A percentile compares a stretch with the other conserved stretches of the same genome.
Evolutionary conservation across 164 flowering plant species (phyloP).

Genomic region (Magnolia sinica): DNA sequence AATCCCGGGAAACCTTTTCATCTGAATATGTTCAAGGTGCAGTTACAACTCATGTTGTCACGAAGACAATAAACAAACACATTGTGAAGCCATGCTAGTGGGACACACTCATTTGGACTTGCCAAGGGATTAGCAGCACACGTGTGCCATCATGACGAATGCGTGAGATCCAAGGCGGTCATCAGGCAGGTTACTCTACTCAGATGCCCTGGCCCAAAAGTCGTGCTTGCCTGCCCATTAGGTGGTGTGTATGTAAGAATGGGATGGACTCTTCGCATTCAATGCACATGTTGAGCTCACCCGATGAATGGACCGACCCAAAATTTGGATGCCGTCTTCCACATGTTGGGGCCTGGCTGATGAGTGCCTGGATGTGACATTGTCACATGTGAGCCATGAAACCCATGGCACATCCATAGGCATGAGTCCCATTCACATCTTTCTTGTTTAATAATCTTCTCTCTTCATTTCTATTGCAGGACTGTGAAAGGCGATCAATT

Average conservation of each 20-base stretch:
- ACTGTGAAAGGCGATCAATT: conserved; percentile 77
- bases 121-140: too few species aligned
- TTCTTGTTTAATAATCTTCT: background rate
- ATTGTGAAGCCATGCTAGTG: background rate
- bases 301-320: background rate
- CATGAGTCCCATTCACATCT: background rate
- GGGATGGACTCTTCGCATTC: background rate
- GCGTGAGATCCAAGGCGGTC: background rate
- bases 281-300: background rate
- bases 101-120: background rate
- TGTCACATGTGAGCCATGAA: background rate
- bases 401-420: background rate
- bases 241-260: background rate
- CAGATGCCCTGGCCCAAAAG: background rate
- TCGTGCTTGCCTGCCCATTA: background rate
- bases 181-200: background rate
- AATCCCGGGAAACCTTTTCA: conserved; percentile 75
- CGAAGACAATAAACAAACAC: too few species aligned
- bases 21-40: conserved; percentile 95
- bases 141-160: too few species aligned
- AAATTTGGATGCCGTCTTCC: too few species aligned
- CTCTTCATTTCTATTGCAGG: conserved; percentile 35
- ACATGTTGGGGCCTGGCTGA: too few species aligned
- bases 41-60: background rate
- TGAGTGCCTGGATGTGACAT: too few species aligned